Percentiles rank a stretch among this genome's conserved stretches.
phyloP scores from a whole-genome alignment of 306 rosid species.

The Pyrus bretschneideri region DNA sequence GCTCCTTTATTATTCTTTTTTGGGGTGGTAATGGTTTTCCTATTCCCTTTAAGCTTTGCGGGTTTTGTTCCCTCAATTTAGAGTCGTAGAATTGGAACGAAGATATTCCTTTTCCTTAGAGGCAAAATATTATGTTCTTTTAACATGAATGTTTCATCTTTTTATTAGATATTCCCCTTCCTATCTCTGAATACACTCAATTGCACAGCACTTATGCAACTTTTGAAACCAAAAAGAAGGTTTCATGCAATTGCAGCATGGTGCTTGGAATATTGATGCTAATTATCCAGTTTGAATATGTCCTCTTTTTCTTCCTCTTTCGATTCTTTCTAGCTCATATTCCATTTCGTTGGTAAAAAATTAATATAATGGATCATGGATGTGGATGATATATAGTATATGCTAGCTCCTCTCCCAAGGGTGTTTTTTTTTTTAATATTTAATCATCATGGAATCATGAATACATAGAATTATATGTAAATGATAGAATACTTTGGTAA shows the following conservation, averaged over 20 bases:
- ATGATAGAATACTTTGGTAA: conserved; percentile 19
- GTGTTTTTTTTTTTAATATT: conserved; percentile 5
- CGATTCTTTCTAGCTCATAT: conserved; percentile 20
- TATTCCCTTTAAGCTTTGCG: conserved; percentile 51
- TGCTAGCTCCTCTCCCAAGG: conserved; percentile 19
- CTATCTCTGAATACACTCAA: conserved; percentile 58
- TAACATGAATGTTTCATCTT: conserved; percentile 55
- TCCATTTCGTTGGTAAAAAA: conserved; percentile 27
- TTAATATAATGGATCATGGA: conserved; percentile 7
- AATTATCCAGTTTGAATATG: conserved; percentile 74
- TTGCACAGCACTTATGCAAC: conserved; percentile 64
- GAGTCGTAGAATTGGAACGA: conserved; percentile 88
- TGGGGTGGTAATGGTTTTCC: conserved; percentile 9
- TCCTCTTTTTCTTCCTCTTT: conserved; percentile 32
- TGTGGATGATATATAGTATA: conserved; percentile 28
- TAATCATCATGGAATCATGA: conserved; percentile 54
- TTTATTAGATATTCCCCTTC: conserved; percentile 60
- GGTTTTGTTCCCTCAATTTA: conserved; percentile 74
- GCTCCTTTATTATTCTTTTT: conserved; percentile 64
- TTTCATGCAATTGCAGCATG: conserved; percentile 49
- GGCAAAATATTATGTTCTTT: conserved; percentile 55
- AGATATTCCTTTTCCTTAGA: conserved; percentile 83
- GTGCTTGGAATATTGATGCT: conserved; percentile 39
- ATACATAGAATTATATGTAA: conserved; percentile 7
- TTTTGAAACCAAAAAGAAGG: conserved; percentile 61